Percentiles rank a stretch among this genome's conserved stretches.
Evolutionary conservation across 2,329 filamentous ascomycete genomes (phyloP).

Genomic region (Cordyceps tenuipes): DNA sequence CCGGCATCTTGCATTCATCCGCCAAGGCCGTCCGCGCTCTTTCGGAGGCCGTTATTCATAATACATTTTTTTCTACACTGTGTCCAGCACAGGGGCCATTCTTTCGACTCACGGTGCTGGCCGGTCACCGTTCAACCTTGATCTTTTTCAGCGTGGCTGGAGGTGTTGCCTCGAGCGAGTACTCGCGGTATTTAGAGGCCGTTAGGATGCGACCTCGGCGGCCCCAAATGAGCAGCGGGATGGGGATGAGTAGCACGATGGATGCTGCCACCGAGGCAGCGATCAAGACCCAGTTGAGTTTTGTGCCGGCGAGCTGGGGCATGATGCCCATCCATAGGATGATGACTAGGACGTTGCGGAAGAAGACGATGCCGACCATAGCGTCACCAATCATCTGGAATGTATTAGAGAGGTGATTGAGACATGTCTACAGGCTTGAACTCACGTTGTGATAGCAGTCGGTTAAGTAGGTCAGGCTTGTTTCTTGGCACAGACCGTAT

Average conservation of each 20-base stretch:
- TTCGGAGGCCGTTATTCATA: not conserved
- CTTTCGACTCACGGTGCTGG: too few relatives aligned
- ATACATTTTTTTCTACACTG: not conserved
- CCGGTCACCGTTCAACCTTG: not conserved
- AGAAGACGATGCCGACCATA: constrained; percentile 5
- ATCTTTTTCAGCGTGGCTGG: constrained; percentile 5
- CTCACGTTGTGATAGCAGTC: constrained; percentile 8
- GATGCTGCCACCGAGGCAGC: not conserved
- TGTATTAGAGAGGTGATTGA: not conserved
- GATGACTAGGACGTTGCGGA: constrained; percentile 1
- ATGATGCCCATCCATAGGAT: constrained; percentile 2
- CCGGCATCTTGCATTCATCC: not conserved
- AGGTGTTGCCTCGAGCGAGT: constrained; percentile 4
- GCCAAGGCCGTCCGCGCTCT: not conserved
- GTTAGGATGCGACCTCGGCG: not conserved
- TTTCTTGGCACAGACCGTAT: not conserved
- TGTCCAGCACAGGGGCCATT: not conserved
- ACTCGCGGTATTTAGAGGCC: not conserved
- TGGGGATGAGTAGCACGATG: not conserved
- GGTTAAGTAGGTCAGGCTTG: not conserved
- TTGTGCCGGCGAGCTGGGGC: not conserved
- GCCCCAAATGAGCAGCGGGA: constrained; percentile 2
- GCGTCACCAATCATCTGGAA: constrained; percentile 6
- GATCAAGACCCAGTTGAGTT: not conserved
- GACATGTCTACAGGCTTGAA: not conserved